Evolutionary conservation across 2,329 filamentous ascomycete genomes (phyloP).

Genomic region (Chaetomiaceae sp.): DNA sequence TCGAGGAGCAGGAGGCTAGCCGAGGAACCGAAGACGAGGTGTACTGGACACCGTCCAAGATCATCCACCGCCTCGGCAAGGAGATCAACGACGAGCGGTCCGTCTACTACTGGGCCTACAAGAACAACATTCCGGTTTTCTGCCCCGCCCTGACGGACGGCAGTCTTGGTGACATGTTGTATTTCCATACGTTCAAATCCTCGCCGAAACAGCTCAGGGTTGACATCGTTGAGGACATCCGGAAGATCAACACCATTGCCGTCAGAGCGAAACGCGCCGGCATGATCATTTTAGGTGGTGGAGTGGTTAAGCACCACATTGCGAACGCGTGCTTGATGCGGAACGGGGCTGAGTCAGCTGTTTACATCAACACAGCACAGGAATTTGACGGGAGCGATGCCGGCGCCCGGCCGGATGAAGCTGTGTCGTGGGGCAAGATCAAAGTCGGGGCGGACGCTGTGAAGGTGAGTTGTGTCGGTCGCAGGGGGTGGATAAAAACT

Average conservation of each 20-base stretch:
- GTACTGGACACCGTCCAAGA: slow-evolving; percentile 88
- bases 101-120: slow-evolving; percentile 96
- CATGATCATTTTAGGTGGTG: slow-evolving; percentile 93
- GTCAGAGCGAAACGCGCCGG: slow-evolving; percentile 83
- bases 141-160: slow-evolving; percentile 95
- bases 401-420: slow-evolving; percentile 90
- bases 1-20: slow-evolving; percentile 84
- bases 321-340: slow-evolving; percentile 97
- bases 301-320: slow-evolving; percentile 97
- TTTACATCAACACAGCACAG: slow-evolving; percentile 96
- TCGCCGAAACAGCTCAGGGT: slow-evolving; percentile 77
- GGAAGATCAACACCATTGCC: slow-evolving; percentile 85
- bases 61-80: slow-evolving; percentile 83
- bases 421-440: slow-evolving; percentile 98
- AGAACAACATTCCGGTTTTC: slow-evolving; percentile 95
- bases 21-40: slow-evolving; percentile 65
- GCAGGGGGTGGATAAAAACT: slow-evolving; percentile 13
- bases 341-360: slow-evolving; percentile 92
- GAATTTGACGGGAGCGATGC: slow-evolving; percentile 98
- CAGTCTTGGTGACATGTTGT: slow-evolving; percentile 94
- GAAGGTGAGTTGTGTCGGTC: slow-evolving; percentile 55
- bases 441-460: slow-evolving; percentile 82
- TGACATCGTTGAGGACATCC: slow-evolving; percentile 91
- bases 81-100: slow-evolving; percentile 92
- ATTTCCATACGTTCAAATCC: slow-evolving; percentile 93